These are phyloP conservation scores for Tetrapisispora iriomotensis DNA, from an alignment of 805 yeast species.

Conservation along the genomic window DNA sequence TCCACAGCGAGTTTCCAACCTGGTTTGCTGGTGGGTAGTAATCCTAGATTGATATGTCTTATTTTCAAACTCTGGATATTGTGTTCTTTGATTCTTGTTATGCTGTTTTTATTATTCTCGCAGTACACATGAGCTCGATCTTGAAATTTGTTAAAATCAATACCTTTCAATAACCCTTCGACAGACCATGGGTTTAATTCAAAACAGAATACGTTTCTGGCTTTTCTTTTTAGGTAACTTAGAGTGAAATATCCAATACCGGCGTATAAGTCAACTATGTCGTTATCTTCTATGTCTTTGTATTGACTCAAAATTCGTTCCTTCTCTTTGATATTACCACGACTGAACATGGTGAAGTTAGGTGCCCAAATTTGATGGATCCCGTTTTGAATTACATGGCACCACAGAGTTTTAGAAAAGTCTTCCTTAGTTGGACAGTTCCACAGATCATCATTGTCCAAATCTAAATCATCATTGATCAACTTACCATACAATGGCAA, in stretches of 20 bases:
- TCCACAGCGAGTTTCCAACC: slow-evolving; percentile 46
- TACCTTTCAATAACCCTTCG: slow-evolving; percentile 56
- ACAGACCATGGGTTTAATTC: slow-evolving; percentile 81
- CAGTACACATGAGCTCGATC: slow-evolving; percentile 6
- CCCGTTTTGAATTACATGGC: slow-evolving; percentile 59
- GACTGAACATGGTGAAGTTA: slow-evolving; percentile 70
- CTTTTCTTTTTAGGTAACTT: slow-evolving; percentile 49
- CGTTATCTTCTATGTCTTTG: slow-evolving; percentile 29
- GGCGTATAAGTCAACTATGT: slow-evolving; percentile 61
- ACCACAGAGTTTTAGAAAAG: slow-evolving; percentile 58
- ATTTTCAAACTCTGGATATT: slow-evolving; percentile 13
- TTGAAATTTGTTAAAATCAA: slow-evolving; percentile 34
- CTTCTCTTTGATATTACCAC: slow-evolving; percentile 82
- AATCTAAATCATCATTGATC: slow-evolving; percentile 38
- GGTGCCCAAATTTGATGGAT: slow-evolving; percentile 81
- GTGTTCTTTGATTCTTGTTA: slow-evolving; percentile 30
- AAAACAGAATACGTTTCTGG: slow-evolving; percentile 57
- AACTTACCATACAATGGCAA: slow-evolving; percentile 53
- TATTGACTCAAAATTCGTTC: slow-evolving; percentile 45
- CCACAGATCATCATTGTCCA: slow-evolving; percentile 10
- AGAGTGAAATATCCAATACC: slow-evolving; percentile 83
- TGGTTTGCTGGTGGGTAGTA: slow-evolving; percentile 59
- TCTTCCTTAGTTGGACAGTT: slow-evolving; percentile 35
- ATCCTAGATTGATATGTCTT: slow-evolving; percentile 64
- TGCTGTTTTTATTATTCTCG: slow-evolving; percentile 41